Conservation (phyloP, 2,329 filamentous ascomycete genomes). For the Penicillium hordei region DNA sequence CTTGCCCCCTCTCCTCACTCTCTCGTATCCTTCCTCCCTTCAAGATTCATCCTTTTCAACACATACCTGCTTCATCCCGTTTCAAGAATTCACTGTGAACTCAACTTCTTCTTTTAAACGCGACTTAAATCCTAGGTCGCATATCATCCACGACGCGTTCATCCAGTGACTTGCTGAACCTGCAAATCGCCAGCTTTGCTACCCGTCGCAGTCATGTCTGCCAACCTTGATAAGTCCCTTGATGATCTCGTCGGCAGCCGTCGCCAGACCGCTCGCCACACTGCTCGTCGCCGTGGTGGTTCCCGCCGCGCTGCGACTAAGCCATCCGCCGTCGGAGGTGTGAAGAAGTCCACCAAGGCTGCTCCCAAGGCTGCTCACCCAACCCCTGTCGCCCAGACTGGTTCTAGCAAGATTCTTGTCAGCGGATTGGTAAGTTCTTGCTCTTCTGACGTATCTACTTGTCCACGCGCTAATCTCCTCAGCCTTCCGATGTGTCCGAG, state of each 20-base stretch:
- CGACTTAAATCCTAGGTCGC: constrained; percentile 5
- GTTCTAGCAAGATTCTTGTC: constrained; percentile 95
- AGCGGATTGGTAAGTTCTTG: constrained; percentile 85
- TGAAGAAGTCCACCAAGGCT: constrained; percentile 67
- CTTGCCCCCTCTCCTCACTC: constrained; percentile 4
- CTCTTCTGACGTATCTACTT: neutral
- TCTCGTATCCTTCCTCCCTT: neutral
- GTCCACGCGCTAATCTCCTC: constrained; percentile 48
- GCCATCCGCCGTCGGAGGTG: constrained; percentile 73
- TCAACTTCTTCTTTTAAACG: constrained; percentile 18
- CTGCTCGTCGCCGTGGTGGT: constrained; percentile 42
- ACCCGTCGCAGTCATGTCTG: constrained; percentile 66
- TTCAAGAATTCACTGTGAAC: neutral
- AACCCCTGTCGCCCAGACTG: constrained; percentile 60
- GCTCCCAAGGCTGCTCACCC: constrained; percentile 58
- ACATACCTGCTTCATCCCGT: neutral
- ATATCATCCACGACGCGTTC: neutral
- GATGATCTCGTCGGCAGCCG: constrained; percentile 91
- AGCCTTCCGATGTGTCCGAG: constrained; percentile 97
- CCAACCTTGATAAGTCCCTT: constrained; percentile 94
- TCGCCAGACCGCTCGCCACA: constrained; percentile 53
- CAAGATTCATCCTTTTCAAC: neutral
- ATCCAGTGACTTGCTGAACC: constrained; percentile 10
- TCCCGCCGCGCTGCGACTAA: constrained; percentile 51
- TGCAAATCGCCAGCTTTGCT: constrained; percentile 20